These are phyloP conservation scores for Saccharomycopsis schoenii DNA, from an alignment of 805 yeast genomes.

Conservation along the genomic window DNA sequence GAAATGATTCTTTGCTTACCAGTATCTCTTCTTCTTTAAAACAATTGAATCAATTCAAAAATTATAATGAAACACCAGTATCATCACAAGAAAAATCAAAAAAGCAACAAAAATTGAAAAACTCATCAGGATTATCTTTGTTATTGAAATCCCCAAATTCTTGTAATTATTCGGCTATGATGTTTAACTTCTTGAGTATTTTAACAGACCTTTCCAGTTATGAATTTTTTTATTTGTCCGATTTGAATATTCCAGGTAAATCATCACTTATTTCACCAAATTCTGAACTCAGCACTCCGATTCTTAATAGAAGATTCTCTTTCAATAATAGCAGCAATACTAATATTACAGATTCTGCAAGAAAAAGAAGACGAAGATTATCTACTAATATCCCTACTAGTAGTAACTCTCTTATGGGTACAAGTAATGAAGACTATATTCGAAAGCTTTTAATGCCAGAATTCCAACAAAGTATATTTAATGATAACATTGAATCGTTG, in stretches of 20 bases:
- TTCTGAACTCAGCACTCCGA: background rate
- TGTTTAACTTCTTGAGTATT: background rate
- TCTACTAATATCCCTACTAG: background rate
- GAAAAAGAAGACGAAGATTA: background rate
- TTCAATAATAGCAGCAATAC: background rate
- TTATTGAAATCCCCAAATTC: background rate
- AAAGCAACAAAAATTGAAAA: background rate
- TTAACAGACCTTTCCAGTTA: background rate
- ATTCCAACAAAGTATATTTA: constrained; percentile 1
- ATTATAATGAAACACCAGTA: background rate
- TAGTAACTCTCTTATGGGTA: background rate
- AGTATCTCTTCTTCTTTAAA: constrained; percentile 8
- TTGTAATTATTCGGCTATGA: background rate
- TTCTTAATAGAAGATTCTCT: background rate
- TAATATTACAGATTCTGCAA: background rate
- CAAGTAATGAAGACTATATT: background rate
- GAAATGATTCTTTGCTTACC: constrained; percentile 13
- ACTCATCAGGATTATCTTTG: background rate
- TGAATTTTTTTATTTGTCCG: constrained; percentile 1
- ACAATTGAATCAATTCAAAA: background rate
- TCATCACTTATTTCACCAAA: background rate
- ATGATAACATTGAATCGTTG: constrained; percentile 8
- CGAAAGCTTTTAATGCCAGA: constrained; percentile 1
- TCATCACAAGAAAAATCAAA: background rate
- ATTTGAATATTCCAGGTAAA: background rate